Conservation (phyloP, 176 grass and related monocot genomes). For the Paspalum vaginatum region DNA sequence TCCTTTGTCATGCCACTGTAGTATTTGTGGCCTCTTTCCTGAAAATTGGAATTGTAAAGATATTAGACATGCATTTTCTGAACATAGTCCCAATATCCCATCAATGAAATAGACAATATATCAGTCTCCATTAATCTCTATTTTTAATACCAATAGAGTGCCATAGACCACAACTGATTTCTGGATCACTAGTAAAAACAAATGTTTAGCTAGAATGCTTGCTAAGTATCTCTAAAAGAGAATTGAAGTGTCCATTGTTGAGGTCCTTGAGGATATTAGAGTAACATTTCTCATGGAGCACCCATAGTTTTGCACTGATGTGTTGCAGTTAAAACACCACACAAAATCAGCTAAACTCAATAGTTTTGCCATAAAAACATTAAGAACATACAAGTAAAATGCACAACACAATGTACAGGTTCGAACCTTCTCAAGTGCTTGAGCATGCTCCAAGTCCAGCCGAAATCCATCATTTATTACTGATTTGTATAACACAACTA, state of each 20-base stretch:
- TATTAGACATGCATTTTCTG: conserved; percentile 22
- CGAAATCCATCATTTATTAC: conserved; percentile 90
- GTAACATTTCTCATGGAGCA: not conserved
- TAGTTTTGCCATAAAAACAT: not conserved
- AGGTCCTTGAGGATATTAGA: not conserved
- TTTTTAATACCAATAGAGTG: conserved; percentile 8
- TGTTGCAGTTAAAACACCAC: not conserved
- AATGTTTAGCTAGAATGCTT: not conserved
- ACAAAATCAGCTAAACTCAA: not conserved
- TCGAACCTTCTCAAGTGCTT: conserved; percentile 74
- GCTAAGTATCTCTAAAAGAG: not conserved
- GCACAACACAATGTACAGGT: not conserved
- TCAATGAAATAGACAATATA: not conserved
- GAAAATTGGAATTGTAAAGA: conserved; percentile 35
- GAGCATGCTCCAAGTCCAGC: conserved; percentile 67
- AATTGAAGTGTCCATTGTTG: not conserved
- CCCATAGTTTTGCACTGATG: not conserved
- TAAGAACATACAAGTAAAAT: not conserved
- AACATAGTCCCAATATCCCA: not conserved
- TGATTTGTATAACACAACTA: conserved; percentile 81
- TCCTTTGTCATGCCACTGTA: conserved; percentile 94
- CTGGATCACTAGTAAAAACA: not conserved
- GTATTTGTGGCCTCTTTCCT: conserved; percentile 84
- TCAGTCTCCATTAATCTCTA: not conserved
- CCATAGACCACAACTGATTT: not conserved